These are phyloP conservation scores for Paraphaeosphaeria sporulosa DNA, from an alignment of 2,329 filamentous ascomycete genomes.

Conservation along the genomic window DNA sequence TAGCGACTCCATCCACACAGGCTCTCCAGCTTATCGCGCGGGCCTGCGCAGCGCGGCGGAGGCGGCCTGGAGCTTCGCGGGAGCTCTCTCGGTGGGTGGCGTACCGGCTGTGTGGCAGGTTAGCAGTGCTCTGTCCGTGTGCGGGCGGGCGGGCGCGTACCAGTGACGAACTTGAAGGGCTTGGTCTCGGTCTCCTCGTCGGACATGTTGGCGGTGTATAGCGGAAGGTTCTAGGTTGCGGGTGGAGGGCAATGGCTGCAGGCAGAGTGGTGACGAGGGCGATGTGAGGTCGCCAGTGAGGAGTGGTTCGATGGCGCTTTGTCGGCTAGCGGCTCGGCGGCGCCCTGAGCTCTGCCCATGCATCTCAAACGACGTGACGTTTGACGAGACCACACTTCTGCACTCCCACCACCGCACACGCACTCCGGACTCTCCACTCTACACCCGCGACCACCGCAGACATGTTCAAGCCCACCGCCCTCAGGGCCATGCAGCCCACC, in stretches of 20 bases:
- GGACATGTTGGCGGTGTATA: conserved; percentile 77
- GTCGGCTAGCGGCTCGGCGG: conserved; percentile 44
- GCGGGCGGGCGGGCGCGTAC: conserved; percentile 63
- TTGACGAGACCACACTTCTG: conserved; percentile 31
- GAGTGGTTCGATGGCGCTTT: conserved; percentile 42
- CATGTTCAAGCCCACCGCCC: conserved; percentile 49
- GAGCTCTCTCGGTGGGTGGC: conserved; percentile 24
- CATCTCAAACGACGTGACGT: conserved; percentile 26
- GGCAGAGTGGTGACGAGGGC: conserved; percentile 35
- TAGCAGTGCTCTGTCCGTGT: conserved; percentile 34
- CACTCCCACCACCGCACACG: conserved; percentile 24
- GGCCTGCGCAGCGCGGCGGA: conserved; percentile 6
- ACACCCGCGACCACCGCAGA: conserved; percentile 20
- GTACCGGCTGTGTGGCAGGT: conserved; percentile 50
- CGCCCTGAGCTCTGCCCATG: conserved; percentile 26
- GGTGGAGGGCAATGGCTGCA: conserved; percentile 42
- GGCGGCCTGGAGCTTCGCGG: conserved; percentile 16
- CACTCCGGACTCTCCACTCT: conserved; percentile 31
- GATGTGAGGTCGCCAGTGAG: conserved; percentile 21
- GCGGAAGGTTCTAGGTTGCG: conserved; percentile 25
- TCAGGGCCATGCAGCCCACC: conserved; percentile 51
- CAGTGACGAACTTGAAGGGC: conserved; percentile 99
- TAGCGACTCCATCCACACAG: not conserved
- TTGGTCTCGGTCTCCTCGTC: conserved; percentile 92
- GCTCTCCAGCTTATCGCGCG: not conserved